Evolutionary conservation across 169 alveolate genomes (phyloP).

Genomic region (Eimeria sp.): DNA sequence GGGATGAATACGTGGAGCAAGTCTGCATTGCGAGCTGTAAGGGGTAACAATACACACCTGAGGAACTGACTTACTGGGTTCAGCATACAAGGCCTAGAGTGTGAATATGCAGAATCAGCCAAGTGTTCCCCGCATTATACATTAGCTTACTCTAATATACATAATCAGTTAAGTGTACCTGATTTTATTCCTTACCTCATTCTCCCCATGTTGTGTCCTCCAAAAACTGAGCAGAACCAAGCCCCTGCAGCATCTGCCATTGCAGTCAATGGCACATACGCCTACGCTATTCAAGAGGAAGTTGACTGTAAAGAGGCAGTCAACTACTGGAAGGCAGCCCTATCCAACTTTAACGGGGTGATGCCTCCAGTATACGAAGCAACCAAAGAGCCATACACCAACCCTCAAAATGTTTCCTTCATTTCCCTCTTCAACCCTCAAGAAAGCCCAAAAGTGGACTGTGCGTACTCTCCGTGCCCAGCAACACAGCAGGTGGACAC

Average conservation of each 20-base stretch:
- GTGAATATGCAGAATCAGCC: too few relatives aligned
- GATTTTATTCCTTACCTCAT: neutral
- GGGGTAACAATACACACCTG: neutral
- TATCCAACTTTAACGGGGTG: neutral
- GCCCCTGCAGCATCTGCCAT: neutral
- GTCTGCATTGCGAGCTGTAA: neutral
- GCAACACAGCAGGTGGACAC: neutral
- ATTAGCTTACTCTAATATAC: too few relatives aligned
- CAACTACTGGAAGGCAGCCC: neutral
- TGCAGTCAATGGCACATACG: neutral
- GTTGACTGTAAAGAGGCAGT: neutral
- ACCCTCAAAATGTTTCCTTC: neutral
- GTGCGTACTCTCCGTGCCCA: neutral
- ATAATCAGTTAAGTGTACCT: neutral
- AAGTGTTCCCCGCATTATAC: too few relatives aligned
- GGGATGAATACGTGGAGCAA: neutral
- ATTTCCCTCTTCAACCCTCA: slow-evolving; percentile 9
- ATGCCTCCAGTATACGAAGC: neutral
- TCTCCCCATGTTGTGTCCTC: neutral
- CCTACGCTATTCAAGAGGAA: neutral
- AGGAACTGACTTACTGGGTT: neutral
- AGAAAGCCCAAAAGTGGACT: neutral
- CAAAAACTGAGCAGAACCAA: neutral
- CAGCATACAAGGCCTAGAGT: neutral
- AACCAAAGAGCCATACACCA: neutral